A percentile compares a stretch with the other conserved stretches of the same genome.
Evolutionary conservation across 2,329 filamentous ascomycete genomes (phyloP).

Genomic region (Gremmenia infestans): DNA sequence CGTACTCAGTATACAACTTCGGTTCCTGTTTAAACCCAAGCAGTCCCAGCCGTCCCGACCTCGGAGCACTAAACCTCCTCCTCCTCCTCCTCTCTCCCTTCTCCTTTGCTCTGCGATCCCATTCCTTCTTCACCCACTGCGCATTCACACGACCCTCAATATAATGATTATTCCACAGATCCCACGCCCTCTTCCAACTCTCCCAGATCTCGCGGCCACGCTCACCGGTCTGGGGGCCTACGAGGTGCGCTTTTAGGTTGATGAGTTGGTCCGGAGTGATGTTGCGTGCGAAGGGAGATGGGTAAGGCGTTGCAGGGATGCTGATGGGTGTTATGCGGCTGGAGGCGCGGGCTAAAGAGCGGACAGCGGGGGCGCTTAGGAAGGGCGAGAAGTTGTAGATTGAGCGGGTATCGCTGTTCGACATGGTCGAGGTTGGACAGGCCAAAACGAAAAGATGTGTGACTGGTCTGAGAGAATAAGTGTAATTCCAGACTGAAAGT

Average conservation of each 20-base stretch:
- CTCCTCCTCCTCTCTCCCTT: constrained; percentile 7
- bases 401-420: neutral
- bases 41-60: no score
- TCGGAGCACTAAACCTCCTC: neutral
- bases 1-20: neutral
- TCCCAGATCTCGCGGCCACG: constrained; percentile 24
- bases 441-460: no score
- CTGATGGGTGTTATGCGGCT: neutral
- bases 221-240: neutral
- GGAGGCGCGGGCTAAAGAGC: neutral
- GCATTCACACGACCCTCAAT: constrained; percentile 24
- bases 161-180: constrained; percentile 30
- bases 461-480: no score
- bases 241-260: constrained; percentile 9
- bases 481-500: no score
- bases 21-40: neutral
- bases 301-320: constrained; percentile 17
- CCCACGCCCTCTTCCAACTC: constrained; percentile 29
- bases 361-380: constrained; percentile 12
- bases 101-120: constrained; percentile 11
- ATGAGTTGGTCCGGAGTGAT: constrained; percentile 15
- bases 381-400: constrained; percentile 18
- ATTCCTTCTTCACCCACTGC: constrained; percentile 19
- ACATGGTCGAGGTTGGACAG: no score
- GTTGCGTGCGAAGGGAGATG: constrained; percentile 18